Base-by-base conservation (phyloP, 805 yeast species). In the Zygosaccharomyces lentus region DNA sequence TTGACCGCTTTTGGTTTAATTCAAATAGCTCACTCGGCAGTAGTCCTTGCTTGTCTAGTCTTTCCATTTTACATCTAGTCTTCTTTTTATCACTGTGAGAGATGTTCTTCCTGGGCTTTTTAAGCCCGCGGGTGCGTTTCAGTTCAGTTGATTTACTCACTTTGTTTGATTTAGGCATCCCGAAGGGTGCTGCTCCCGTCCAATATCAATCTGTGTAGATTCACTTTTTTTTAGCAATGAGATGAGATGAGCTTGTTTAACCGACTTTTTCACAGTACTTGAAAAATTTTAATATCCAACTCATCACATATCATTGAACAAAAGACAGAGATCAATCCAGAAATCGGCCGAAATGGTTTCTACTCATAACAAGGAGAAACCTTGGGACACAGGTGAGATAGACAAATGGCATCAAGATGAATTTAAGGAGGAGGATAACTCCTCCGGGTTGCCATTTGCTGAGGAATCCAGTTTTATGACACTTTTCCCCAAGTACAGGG, bases 401-500 rank as follows among this genome's bases (percentile, higher is more conserved):
- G 96, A 90, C 65, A 90, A 91, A 65, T 91, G 99, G 99, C 73
- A 77, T 56, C 73, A 81, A 29, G 96, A 87, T 29, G 95, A 88
- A 47, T 93, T 93, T 73, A 84, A 76, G 55, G 87, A 88, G 1
- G 96, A 88, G 57, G 96, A 93, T 62, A 87, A 89, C 61, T 81
- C 80, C 6, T 79, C 90, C 9, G 96, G 97, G 0, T 74, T 76
- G 38, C 86, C 96, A 15, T 93, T 93, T 62, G 76, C 95, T n/a
- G 99, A 93, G 65, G 99, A 93, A 64, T 85, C 96, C 12, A 84
- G 95, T 36, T 93, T 93, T 65, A 86, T 89, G 81, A 89, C 96
- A 2, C 72, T 93, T 41, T 93, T 93, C 69, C 99, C 99, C 16
- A 93, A 93, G 70, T 93, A 93, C 69, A 81, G 99, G 70, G 99